A percentile compares a stretch with the other conserved stretches of the same genome.
These are phyloP conservation scores for Theileria parva DNA, from an alignment of 169 alveolate species.

Conservation along the genomic window DNA sequence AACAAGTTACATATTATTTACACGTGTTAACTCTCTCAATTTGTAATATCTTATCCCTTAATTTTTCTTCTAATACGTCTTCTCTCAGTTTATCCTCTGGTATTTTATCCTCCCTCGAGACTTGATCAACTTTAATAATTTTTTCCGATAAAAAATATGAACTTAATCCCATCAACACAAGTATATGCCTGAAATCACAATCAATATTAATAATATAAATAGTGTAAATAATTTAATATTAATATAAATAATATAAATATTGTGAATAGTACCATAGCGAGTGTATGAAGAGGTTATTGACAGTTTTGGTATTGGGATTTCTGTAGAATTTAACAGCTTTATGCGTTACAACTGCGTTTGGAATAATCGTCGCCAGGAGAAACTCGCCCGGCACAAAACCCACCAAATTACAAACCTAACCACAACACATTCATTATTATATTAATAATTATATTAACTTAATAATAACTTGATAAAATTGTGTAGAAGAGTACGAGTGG, in stretches of 20 bases:
- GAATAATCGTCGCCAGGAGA: constrained; percentile 60
- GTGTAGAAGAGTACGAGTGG: constrained; percentile 43
- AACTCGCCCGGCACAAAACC: constrained; percentile 59
- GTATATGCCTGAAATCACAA: constrained; percentile 68
- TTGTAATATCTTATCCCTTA: neutral
- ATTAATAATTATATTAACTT: too few species aligned
- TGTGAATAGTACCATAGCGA: constrained; percentile 48
- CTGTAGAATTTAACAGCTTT: constrained; percentile 63
- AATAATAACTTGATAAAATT: neutral
- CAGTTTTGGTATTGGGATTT: constrained; percentile 60
- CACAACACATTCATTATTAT: too few species aligned
- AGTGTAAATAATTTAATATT: constrained; percentile 36
- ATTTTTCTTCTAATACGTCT: too few species aligned
- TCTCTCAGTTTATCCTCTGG: too few species aligned
- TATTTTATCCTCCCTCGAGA: too few species aligned
- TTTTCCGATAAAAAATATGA: constrained; percentile 55
- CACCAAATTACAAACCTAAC: constrained; percentile 29
- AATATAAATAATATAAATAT: constrained; percentile 7
- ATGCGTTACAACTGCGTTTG: constrained; percentile 65
- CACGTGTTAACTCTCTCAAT: neutral
- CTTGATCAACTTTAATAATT: too few species aligned
- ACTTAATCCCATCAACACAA: constrained; percentile 65
- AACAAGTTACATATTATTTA: constrained; percentile 9
- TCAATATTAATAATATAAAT: neutral
- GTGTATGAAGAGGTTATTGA: constrained; percentile 52